A percentile compares a stretch with the other conserved stretches of the same genome.
Evolutionary conservation across 139 green algal species (phyloP).

Genomic region (Yamagishiella unicocca): DNA sequence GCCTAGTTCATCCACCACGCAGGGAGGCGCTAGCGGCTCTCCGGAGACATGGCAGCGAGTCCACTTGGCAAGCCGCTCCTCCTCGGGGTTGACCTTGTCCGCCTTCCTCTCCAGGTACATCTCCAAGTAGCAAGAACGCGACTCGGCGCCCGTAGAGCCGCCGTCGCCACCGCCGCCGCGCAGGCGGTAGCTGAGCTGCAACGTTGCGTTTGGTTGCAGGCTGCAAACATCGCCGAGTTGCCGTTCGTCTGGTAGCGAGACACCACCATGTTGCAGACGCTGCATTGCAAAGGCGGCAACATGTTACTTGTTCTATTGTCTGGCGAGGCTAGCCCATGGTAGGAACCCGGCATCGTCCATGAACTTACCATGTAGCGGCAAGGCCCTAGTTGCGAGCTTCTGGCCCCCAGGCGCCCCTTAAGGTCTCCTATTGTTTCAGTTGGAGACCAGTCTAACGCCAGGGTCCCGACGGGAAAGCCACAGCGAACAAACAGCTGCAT

Average conservation of each 20-base stretch:
- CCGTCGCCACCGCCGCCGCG: conserved; percentile 89
- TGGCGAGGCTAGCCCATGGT: neutral
- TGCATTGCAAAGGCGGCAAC: neutral
- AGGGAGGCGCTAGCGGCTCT: conserved; percentile 77
- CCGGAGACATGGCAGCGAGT: conserved; percentile 84
- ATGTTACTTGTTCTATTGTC: neutral
- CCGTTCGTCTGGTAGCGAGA: conserved; percentile 50
- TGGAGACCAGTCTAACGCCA: conserved; percentile 4
- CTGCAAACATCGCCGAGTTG: conserved; percentile 21
- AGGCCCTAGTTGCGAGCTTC: neutral
- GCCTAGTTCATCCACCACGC: conserved; percentile 86
- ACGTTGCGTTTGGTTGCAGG: conserved; percentile 28
- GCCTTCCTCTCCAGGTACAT: conserved; percentile 89
- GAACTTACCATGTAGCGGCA: conserved; percentile 34
- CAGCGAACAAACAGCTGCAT: conserved; percentile 56
- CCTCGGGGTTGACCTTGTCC: conserved; percentile 84
- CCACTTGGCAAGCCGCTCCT: conserved; percentile 78
- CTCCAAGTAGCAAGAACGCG: conserved; percentile 86
- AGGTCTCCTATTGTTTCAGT: neutral
- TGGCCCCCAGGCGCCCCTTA: neutral
- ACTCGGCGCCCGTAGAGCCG: conserved; percentile 92
- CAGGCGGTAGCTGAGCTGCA: conserved; percentile 60
- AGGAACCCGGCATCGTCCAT: neutral
- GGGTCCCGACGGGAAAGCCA: conserved; percentile 19
- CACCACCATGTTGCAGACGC: conserved; percentile 28